phyloP scores from a whole-genome alignment of 2,329 filamentous ascomycete genomes.

The Fusarium chlamydosporum region DNA sequence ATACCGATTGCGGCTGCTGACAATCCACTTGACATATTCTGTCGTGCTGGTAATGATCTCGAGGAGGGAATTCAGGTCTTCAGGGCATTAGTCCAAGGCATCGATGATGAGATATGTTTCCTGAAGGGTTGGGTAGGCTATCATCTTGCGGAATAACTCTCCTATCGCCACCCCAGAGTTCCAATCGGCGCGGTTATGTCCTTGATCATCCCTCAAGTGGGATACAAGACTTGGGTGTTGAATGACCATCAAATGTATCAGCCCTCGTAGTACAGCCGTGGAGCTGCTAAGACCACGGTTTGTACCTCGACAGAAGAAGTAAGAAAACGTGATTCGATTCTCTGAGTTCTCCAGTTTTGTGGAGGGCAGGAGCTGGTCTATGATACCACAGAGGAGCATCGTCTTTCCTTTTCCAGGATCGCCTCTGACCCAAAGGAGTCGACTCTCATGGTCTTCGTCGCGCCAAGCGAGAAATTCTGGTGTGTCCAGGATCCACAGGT shows the following conservation, averaged over 20 bases:
- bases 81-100: neutral
- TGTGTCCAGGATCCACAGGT: accelerated
- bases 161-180: neutral
- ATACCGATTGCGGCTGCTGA: neutral
- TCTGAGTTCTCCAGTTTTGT: neutral
- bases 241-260: neutral
- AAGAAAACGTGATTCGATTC: neutral
- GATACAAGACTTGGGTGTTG: neutral
- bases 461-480: neutral
- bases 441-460: neutral
- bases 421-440: slow-evolving; percentile 57
- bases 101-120: neutral
- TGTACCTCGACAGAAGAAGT: neutral
- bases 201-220: neutral
- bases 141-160: neutral
- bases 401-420: slow-evolving; percentile 62
- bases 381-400: slow-evolving; percentile 59
- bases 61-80: neutral
- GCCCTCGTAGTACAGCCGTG: neutral
- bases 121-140: neutral
- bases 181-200: neutral
- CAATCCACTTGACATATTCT: neutral
- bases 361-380: slow-evolving; percentile 21
- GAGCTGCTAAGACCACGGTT: neutral
- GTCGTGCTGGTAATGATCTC: neutral